Evolutionary conservation across 2,329 filamentous ascomycete genomes (phyloP).

Genomic region (Pseudocercospora ulei): DNA sequence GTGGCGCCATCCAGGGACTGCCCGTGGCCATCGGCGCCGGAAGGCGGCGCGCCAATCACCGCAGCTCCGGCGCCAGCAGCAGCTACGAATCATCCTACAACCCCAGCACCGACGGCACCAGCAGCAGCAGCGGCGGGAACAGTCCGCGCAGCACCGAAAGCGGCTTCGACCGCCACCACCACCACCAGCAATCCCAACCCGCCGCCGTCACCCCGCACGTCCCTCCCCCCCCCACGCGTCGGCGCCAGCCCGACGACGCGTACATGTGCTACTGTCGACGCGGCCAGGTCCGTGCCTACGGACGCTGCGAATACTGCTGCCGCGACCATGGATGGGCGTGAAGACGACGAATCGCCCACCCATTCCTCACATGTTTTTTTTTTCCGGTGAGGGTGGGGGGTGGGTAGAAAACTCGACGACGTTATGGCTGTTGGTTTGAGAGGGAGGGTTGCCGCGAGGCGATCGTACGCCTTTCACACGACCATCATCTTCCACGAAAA

Average conservation of each 20-base stretch:
- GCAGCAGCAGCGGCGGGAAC: slow-evolving; percentile 49
- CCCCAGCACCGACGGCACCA: slow-evolving; percentile 35
- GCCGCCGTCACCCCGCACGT: slow-evolving; percentile 23
- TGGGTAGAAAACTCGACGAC: background rate
- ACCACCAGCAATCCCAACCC: no score
- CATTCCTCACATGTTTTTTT: no score
- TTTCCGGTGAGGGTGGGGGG: background rate
- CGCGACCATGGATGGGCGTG: slow-evolving; percentile 37
- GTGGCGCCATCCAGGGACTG: slow-evolving; percentile 49
- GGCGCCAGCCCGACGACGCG: slow-evolving; percentile 15
- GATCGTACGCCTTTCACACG: no score
- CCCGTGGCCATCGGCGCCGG: slow-evolving; percentile 57
- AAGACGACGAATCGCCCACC: slow-evolving; percentile 9
- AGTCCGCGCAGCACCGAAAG: slow-evolving; percentile 45
- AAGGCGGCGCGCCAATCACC: slow-evolving; percentile 43
- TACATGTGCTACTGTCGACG: slow-evolving; percentile 33
- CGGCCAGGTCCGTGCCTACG: slow-evolving; percentile 36
- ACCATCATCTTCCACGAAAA: no score
- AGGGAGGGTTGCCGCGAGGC: no score
- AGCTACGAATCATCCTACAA: slow-evolving; percentile 41
- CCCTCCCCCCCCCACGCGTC: slow-evolving; percentile 15
- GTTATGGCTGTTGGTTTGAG: no score
- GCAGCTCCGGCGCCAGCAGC: slow-evolving; percentile 35
- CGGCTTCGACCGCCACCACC: slow-evolving; percentile 36
- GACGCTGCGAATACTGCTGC: slow-evolving; percentile 39